phyloP scores from a whole-genome alignment of 164 flowering plant genomes.

The Stephania yunnanensis region DNA sequence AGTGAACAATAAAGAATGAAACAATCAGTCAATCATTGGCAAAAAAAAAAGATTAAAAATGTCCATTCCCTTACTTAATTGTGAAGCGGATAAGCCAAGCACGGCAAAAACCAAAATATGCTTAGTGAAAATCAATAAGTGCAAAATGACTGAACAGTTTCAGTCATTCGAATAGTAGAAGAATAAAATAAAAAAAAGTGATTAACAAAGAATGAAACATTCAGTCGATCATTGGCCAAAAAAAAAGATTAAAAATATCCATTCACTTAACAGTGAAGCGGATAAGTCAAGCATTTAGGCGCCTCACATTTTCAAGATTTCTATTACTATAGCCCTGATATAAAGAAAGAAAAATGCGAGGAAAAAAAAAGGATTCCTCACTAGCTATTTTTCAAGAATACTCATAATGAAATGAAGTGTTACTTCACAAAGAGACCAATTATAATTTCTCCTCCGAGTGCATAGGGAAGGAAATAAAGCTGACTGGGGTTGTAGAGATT shows the following conservation, averaged over 20 bases:
- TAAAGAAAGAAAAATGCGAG: too few species aligned
- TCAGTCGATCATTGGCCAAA: not conserved
- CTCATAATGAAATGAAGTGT: too few species aligned
- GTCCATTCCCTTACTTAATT: not conserved
- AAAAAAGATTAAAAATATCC: not conserved
- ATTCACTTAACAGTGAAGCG: too few species aligned
- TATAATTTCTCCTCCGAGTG: too few species aligned
- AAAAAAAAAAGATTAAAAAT: not conserved
- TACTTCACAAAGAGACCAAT: too few species aligned
- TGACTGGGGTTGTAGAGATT: too few species aligned
- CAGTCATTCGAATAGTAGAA: not conserved
- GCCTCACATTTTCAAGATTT: too few species aligned
- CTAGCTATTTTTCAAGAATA: too few species aligned
- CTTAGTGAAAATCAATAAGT: not conserved
- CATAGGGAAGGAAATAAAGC: too few species aligned
- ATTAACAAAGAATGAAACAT: not conserved
- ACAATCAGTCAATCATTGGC: not conserved
- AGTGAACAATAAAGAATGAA: not conserved
- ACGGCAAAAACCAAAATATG: slow-evolving; percentile 8
- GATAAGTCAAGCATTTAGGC: too few species aligned
- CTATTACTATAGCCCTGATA: too few species aligned
- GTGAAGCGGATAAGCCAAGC: not conserved
- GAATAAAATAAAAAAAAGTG: not conserved
- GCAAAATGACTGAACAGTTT: not conserved
- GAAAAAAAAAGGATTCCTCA: too few species aligned